Percentiles rank a stretch among this genome's conserved stretches.
These are phyloP conservation scores for Jackrogersella multiformis DNA, from an alignment of 495 filamentous ascomycete genomes.

Conservation along the genomic window DNA sequence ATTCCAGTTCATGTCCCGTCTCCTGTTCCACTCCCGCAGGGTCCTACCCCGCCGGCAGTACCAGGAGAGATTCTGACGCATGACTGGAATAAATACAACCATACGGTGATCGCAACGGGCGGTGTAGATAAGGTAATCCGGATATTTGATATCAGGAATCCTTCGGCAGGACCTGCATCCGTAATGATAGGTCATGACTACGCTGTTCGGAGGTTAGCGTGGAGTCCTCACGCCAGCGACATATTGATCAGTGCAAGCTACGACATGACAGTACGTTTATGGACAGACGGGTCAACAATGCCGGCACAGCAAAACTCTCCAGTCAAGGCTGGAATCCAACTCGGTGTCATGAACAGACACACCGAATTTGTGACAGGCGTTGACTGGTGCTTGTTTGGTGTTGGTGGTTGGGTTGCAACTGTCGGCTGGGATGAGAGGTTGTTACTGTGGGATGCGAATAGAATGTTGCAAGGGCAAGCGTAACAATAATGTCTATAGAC, in stretches of 20 bases:
- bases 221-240: conserved; percentile 91
- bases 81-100: conserved; percentile 98
- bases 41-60: conserved; percentile 44
- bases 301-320: conserved; percentile 45
- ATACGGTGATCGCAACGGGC: conserved; percentile 80
- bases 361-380: conserved; percentile 98
- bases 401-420: conserved; percentile 93
- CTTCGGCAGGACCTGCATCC: conserved; percentile 72
- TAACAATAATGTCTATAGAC: neutral
- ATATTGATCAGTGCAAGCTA: conserved; percentile 89
- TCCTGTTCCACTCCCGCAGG: conserved; percentile 49
- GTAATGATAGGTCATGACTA: conserved; percentile 88
- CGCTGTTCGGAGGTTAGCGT: conserved; percentile 82
- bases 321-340: conserved; percentile 66
- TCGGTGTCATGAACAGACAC: conserved; percentile 89
- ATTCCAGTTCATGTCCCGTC: conserved; percentile 79
- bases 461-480: conserved; percentile 46
- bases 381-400: conserved; percentile 97
- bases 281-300: conserved; percentile 78
- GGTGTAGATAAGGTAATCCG: conserved; percentile 90
- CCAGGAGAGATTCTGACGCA: conserved; percentile 85
- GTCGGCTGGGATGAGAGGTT: conserved; percentile 93
- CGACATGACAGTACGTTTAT: conserved; percentile 95
- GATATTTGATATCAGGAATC: conserved; percentile 85
- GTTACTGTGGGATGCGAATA: conserved; percentile 86